Evolutionary conservation across 2,329 filamentous ascomycete genomes (phyloP), one percentile per base, ranked within the genome.

Genomic region (Diplodia seriata): DNA sequence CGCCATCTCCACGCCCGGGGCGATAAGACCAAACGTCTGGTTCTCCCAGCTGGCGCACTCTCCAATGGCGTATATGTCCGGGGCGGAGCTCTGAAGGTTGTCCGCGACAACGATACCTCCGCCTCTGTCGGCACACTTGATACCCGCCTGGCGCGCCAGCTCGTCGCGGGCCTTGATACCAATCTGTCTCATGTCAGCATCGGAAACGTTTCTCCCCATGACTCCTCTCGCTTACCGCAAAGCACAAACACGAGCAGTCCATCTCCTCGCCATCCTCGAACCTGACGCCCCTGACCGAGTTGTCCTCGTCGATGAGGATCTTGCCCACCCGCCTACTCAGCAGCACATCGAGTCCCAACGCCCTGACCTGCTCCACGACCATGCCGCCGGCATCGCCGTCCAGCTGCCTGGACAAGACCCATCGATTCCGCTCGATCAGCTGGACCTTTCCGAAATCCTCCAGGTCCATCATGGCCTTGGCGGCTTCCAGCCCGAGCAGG

Each of bases 11-110:
- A 97, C 86, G 20, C 93, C 93, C 0, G 93, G 93, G 0, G 91
- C 93, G 72, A 97, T 97, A 23, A 97, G 86, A 6, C 93, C 93
- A 72, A 93, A 97, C 0, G 92, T 93, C 78, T 95, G 91, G 72
- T 88, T 90, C 70, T 94, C 86, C 92, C 92, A 97, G 80, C 90
- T 95, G 5, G 93, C 93, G 73, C 93, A 97, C 79, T 97, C 94
- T 68, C 93, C 94, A 61, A 97, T 90, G 56, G 93, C 93, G 76
- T 95, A 97, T 61, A 97, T 87, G 70, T 90, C 89, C 0, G 87
- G 83, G 4, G 85, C 78, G 38, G 87, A 95, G 1, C 93, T 97
- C 70, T 85, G 84, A 6, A 97, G 80, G 71, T 87, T 82, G 68
- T 83, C 84, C 70, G 87, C 84, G 69, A 94, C 86, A 33, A 94